phyloP scores from a whole-genome alignment of 2,329 filamentous ascomycete genomes.

The Aspergillus tamarii region DNA sequence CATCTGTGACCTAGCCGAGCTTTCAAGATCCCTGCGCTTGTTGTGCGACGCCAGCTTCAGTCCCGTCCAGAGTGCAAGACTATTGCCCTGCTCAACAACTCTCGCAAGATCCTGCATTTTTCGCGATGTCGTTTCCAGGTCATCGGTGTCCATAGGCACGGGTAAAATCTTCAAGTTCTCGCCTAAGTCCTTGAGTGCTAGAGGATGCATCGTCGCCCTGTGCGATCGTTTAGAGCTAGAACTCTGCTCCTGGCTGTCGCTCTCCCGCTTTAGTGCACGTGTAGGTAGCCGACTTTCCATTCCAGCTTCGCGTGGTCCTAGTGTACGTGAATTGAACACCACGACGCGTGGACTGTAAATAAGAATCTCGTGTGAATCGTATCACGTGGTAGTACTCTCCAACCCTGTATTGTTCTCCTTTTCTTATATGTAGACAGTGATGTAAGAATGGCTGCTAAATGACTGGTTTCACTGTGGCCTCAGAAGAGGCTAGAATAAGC shows the following conservation, averaged over 20 bases:
- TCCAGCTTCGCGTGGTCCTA: neutral
- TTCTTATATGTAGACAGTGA: neutral
- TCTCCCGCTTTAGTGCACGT: slow-evolving; percentile 2
- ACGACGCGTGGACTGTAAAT: neutral
- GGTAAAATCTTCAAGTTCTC: slow-evolving; percentile 15
- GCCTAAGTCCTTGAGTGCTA: slow-evolving; percentile 8
- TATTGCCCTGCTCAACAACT: slow-evolving; percentile 20
- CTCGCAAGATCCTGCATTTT: slow-evolving; percentile 23
- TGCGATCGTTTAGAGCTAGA: neutral
- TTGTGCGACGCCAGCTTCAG: slow-evolving; percentile 13
- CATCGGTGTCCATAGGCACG: slow-evolving; percentile 20
- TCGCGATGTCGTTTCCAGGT: slow-evolving; percentile 20
- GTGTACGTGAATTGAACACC: neutral
- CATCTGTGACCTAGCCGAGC: slow-evolving; percentile 19
- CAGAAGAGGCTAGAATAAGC: neutral
- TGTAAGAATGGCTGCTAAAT: neutral
- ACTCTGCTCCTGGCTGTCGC: neutral
- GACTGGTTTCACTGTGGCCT: neutral
- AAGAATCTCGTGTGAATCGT: neutral
- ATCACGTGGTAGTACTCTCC: neutral
- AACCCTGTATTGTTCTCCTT: neutral
- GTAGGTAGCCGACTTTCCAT: slow-evolving; percentile 8
- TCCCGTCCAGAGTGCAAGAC: slow-evolving; percentile 26
- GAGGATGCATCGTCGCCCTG: slow-evolving; percentile 4
- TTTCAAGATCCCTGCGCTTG: slow-evolving; percentile 13